These are phyloP conservation scores for Leccinum variicolor DNA, from an alignment of 768 basidiomycete species.

Conservation along the genomic window DNA sequence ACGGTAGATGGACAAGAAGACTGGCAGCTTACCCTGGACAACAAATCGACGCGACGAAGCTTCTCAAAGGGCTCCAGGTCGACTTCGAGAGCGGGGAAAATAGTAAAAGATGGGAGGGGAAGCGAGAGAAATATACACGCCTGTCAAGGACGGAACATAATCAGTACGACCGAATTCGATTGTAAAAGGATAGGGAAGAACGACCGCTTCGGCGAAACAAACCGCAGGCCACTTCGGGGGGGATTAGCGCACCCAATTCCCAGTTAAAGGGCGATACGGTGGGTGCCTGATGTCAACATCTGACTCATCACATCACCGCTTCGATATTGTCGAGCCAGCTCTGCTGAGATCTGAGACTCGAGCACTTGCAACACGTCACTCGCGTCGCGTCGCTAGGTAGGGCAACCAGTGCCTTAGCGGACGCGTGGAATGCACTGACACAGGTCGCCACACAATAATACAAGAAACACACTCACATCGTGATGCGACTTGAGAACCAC, in stretches of 20 bases:
- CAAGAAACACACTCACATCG: slow-evolving; percentile 43
- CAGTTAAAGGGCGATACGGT: slow-evolving; percentile 4
- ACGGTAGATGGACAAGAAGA: neutral
- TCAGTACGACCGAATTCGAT: slow-evolving; percentile 20
- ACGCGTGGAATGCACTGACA: neutral
- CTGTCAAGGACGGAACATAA: slow-evolving; percentile 32
- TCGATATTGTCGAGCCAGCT: neutral
- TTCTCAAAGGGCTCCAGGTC: slow-evolving; percentile 63
- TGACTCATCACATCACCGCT: slow-evolving; percentile 14
- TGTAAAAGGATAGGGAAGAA: neutral
- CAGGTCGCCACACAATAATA: neutral
- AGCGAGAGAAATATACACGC: slow-evolving; percentile 54
- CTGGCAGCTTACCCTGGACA: slow-evolving; percentile 19
- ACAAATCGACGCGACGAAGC: slow-evolving; percentile 44
- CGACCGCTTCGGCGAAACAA: slow-evolving; percentile 20
- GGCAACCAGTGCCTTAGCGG: slow-evolving; percentile 1
- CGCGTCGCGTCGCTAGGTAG: neutral
- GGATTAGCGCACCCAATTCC: neutral
- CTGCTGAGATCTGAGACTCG: neutral
- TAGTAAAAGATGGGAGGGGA: slow-evolving; percentile 42
- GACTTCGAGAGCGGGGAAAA: slow-evolving; percentile 55
- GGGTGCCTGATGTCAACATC: slow-evolving; percentile 20
- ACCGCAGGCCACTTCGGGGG: neutral
- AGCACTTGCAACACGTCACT: neutral
- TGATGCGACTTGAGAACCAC: slow-evolving; percentile 57